Evolutionary conservation across 1,139 yeast genomes (phyloP).

Genomic region (Geotrichum bryndzae): DNA sequence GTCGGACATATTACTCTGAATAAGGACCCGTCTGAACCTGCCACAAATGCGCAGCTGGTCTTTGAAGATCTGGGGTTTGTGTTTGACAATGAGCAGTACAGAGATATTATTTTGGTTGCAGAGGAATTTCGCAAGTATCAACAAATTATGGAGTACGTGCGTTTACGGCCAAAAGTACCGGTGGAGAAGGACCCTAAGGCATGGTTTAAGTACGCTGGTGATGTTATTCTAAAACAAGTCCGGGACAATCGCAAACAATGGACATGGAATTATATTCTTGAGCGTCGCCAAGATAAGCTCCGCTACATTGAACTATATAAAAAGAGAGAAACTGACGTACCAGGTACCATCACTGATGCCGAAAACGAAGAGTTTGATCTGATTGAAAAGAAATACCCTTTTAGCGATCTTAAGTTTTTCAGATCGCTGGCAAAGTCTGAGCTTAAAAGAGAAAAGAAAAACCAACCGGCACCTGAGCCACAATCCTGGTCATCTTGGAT

Average conservation of each 20-base stretch:
- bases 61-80: conserved; percentile 88
- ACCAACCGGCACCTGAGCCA: conserved; percentile 18
- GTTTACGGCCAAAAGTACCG: conserved; percentile 56
- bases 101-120: conserved; percentile 73
- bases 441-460: conserved; percentile 48
- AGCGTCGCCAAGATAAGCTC: conserved; percentile 64
- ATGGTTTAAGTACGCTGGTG: conserved; percentile 79
- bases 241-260: conserved; percentile 74
- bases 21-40: conserved; percentile 68
- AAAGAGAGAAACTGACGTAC: conserved; percentile 19
- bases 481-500: conserved; percentile 35
- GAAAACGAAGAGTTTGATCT: conserved; percentile 39
- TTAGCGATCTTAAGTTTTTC: conserved; percentile 78
- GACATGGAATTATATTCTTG: conserved; percentile 80
- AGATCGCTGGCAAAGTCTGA: conserved; percentile 71
- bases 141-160: conserved; percentile 68
- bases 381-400: conserved; percentile 56
- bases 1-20: conserved; percentile 74
- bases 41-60: conserved; percentile 63
- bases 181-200: conserved; percentile 62
- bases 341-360: not conserved
- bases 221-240: conserved; percentile 66
- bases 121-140: conserved; percentile 74
- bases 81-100: conserved; percentile 76
- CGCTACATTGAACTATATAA: conserved; percentile 68